These are phyloP conservation scores for Brettanomyces naardenensis DNA, from an alignment of 805 yeast species.

Conservation along the genomic window DNA sequence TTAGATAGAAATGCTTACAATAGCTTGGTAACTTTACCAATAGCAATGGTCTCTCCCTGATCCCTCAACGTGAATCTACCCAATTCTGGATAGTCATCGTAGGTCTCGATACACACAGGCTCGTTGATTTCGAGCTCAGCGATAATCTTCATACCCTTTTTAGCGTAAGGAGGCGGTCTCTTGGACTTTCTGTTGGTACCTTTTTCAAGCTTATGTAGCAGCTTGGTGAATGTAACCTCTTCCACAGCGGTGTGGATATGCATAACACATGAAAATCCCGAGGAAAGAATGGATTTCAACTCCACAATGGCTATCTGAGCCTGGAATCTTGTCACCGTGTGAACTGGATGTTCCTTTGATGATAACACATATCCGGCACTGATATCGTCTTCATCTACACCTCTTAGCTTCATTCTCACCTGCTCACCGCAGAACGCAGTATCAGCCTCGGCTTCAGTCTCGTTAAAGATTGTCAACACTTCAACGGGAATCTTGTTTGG, in stretches of 20 bases:
- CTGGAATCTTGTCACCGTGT: constrained; percentile 83
- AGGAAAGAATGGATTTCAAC: constrained; percentile 85
- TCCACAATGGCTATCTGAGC: constrained; percentile 97
- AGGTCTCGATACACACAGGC: constrained; percentile 92
- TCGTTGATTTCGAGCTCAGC: constrained; percentile 80
- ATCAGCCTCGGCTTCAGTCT: constrained; percentile 90
- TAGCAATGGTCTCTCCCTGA: constrained; percentile 97
- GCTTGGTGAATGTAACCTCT: constrained; percentile 75
- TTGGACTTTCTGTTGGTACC: constrained; percentile 95
- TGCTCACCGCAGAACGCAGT: constrained; percentile 95
- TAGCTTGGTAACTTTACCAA: constrained; percentile 93
- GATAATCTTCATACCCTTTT: constrained; percentile 97
- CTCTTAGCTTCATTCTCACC: constrained; percentile 86
- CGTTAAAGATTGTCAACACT: constrained; percentile 82
- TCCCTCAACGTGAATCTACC: constrained; percentile 98
- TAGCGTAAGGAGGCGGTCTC: constrained; percentile 97
- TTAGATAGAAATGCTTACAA: no score
- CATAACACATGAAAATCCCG: constrained; percentile 97
- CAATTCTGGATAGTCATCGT: constrained; percentile 85
- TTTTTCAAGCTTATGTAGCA: constrained; percentile 89
- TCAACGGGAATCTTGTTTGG: constrained; percentile 84
- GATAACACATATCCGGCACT: constrained; percentile 88
- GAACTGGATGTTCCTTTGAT: constrained; percentile 79
- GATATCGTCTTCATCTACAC: constrained; percentile 95
- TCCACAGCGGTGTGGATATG: constrained; percentile 98